These are phyloP conservation scores for Paramecium sexaurelia DNA, from an alignment of 73 alveolate species.

Conservation along the genomic window DNA sequence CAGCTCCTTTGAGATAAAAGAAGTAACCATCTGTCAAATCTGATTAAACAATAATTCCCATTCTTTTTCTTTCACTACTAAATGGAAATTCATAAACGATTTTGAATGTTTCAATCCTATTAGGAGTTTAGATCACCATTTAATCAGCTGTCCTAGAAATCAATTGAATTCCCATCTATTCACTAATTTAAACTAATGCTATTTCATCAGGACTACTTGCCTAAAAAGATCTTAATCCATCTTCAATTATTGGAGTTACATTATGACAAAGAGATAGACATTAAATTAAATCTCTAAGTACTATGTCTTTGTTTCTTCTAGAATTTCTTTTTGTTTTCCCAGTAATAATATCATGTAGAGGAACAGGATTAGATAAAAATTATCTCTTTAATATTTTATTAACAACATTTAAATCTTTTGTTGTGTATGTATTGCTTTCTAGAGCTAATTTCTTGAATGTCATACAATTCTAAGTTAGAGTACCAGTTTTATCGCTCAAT, in stretches of 20 bases:
- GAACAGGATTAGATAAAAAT: conserved; percentile 47
- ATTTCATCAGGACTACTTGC: conserved; percentile 97
- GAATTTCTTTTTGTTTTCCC: conserved; percentile 60
- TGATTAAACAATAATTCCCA: conserved; percentile 91
- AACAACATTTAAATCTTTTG: conserved; percentile 52
- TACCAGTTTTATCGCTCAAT: conserved; percentile 98
- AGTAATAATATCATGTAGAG: conserved; percentile 4
- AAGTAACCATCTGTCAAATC: conserved; percentile 73
- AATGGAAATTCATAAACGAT: conserved; percentile 91
- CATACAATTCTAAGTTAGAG: conserved; percentile 97
- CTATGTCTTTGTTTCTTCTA: conserved; percentile 67
- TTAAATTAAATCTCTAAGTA: conserved; percentile 71
- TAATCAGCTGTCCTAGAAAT: conserved; percentile 74
- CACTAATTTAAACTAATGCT: conserved; percentile 93
- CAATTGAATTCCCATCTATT: conserved; percentile 77
- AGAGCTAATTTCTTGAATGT: conserved; percentile 87
- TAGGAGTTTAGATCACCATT: conserved; percentile 73
- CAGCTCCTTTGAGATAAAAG: conserved; percentile 97
- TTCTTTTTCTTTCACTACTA: conserved; percentile 87
- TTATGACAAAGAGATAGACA: conserved; percentile 82
- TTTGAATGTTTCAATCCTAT: conserved; percentile 78
- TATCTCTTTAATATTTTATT: conserved; percentile 11
- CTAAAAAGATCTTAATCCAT: conserved; percentile 77
- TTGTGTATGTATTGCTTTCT: conserved; percentile 81
- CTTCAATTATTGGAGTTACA: conserved; percentile 84